These are phyloP conservation scores for Ustilago trichophora DNA, from an alignment of 1,284 basidiomycete genomes.

Conservation along the genomic window DNA sequence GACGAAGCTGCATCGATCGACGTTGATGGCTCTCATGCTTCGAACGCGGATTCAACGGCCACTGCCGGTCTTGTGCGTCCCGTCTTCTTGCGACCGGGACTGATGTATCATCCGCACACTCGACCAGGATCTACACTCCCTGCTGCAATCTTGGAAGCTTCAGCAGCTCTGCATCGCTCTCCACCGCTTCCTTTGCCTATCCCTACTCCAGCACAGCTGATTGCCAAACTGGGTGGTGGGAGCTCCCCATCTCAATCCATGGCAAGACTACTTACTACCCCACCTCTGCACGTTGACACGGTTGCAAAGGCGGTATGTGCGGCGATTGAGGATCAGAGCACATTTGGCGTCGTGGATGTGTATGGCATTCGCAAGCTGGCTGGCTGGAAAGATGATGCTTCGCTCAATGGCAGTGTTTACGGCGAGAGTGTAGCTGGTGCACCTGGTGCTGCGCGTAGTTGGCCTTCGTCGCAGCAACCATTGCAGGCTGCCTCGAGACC, in stretches of 20 bases:
- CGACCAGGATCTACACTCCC: slow-evolving; percentile 86
- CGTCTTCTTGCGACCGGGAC: slow-evolving; percentile 70
- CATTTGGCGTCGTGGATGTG: slow-evolving; percentile 45
- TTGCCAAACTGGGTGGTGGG: slow-evolving; percentile 20
- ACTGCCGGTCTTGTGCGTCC: slow-evolving; percentile 22
- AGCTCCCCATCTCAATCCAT: slow-evolving; percentile 73
- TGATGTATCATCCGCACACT: slow-evolving; percentile 94
- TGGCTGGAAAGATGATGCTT: slow-evolving; percentile 50
- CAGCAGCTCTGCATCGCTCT: slow-evolving; percentile 50
- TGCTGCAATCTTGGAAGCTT: slow-evolving; percentile 82
- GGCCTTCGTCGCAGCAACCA: slow-evolving; percentile 16
- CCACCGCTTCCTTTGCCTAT: slow-evolving; percentile 69
- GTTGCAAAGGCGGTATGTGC: slow-evolving; percentile 83
- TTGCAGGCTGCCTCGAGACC: slow-evolving; percentile 14
- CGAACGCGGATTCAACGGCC: background rate
- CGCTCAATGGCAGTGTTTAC: slow-evolving; percentile 17
- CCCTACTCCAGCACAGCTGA: slow-evolving; percentile 71
- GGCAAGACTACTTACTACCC: slow-evolving; percentile 79
- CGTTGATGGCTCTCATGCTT: background rate
- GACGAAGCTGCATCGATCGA: slow-evolving; percentile 8
- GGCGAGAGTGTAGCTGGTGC: slow-evolving; percentile 8
- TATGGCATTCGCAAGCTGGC: slow-evolving; percentile 52
- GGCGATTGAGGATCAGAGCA: slow-evolving; percentile 67
- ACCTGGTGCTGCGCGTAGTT: background rate
- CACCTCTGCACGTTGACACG: slow-evolving; percentile 94